Evolutionary conservation across 140 eudicot species (phyloP), one percentile per base, ranked within the genome.

Genomic region (Cichorium intybus): DNA sequence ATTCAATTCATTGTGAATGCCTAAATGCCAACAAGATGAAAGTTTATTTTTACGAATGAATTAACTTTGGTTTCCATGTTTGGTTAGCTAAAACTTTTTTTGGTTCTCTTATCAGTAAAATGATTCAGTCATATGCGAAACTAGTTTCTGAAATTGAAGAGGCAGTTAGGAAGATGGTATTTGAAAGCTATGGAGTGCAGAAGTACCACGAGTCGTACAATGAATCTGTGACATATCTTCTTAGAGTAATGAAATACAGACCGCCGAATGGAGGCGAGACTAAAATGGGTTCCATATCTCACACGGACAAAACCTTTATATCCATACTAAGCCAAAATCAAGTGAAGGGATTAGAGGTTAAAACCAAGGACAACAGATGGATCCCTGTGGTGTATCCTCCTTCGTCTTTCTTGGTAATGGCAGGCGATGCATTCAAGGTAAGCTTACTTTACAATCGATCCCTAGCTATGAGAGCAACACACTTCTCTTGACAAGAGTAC

Each of bases 361-460:
- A 71, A 56, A 52, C 77, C 15, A 82, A 72, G 56, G 73, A 79
- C 54, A 76, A 66, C 52, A 47, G 56, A 4, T 82, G 87, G 87
- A 66, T 82, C 39, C 65, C 72, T 12, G 57, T 77, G 7, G 74
- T 74, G 28, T 77, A 69, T 26, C 71, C 71, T 33, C 85, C 85
- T 26, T 71, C 57, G 6, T 71, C 82, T 27, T 75, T 71, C 37
- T 63, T 82, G 68, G 77, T 82, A 68, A 79, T 82, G 82, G 88
- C 88, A 1, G 88, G 88, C 3, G 88, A 82, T 27, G 84, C 85
- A 48, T 75, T 73, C 49, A 75, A 58, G 88, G 88, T 82, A 76
- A 28, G 37, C 14, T 14, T n/a, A 15, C 24, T 56, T 39, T 16
- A 4, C 17, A 45, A 3, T 52, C 21, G 5, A 16, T 50, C 22